These are phyloP conservation scores for Ceratocystiopsis brevicomis DNA, from an alignment of 2,329 filamentous ascomycete species.

Conservation along the genomic window DNA sequence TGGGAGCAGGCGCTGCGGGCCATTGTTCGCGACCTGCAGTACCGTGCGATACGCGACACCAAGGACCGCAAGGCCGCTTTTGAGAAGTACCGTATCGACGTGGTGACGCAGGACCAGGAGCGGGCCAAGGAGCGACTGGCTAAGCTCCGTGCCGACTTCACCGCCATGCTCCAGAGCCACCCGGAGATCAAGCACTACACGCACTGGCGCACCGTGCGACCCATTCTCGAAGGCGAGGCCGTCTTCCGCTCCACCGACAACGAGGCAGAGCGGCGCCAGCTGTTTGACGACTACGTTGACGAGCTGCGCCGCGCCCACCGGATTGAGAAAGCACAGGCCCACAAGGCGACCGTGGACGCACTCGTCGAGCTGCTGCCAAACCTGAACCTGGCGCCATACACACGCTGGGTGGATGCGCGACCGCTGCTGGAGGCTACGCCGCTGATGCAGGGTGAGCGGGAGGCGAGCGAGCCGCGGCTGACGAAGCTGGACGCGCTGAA, in stretches of 20 bases:
- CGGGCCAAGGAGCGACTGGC: conserved; percentile 80
- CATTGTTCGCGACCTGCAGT: conserved; percentile 79
- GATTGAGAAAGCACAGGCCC: conserved; percentile 52
- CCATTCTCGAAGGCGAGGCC: conserved; percentile 86
- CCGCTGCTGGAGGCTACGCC: conserved; percentile 59
- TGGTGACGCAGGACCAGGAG: conserved; percentile 83
- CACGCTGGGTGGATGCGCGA: conserved; percentile 83
- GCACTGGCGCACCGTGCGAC: conserved; percentile 86
- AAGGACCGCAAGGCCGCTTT: conserved; percentile 80
- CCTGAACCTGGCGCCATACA: conserved; percentile 78
- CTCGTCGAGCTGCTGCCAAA: conserved; percentile 59
- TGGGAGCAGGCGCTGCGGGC: conserved; percentile 81
- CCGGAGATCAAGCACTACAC: conserved; percentile 96
- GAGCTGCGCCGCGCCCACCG: conserved; percentile 65
- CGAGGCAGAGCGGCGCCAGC: conserved; percentile 68
- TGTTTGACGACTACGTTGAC: conserved; percentile 85
- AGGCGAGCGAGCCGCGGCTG: conserved; percentile 66
- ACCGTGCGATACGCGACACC: conserved; percentile 80
- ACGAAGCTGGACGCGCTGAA: conserved; percentile 79
- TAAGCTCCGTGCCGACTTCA: conserved; percentile 86
- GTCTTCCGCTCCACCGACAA: conserved; percentile 83
- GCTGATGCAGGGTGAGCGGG: conserved; percentile 59
- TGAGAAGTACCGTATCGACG: conserved; percentile 83
- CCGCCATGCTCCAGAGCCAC: conserved; percentile 87
- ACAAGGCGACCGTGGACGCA: conserved; percentile 69